Conservation (phyloP, 768 basidiomycete genomes). For the Pulveroboletus sp. region DNA sequence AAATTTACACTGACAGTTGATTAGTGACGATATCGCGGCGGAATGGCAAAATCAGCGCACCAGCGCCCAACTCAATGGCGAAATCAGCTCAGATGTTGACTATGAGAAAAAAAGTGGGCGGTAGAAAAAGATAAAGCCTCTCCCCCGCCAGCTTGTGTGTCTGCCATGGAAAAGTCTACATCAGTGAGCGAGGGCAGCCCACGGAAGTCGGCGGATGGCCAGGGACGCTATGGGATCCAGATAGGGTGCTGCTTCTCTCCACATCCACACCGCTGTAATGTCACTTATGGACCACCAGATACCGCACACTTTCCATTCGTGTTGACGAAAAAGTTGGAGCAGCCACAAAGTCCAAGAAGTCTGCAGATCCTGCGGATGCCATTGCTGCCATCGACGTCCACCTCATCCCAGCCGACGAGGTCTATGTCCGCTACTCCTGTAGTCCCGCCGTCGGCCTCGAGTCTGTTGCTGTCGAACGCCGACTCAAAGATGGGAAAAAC, state of each 20-base stretch:
- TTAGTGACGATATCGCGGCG: neutral
- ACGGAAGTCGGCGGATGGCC: constrained; percentile 15
- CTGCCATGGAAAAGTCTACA: constrained; percentile 22
- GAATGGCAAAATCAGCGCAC: constrained; percentile 31
- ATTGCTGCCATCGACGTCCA: constrained; percentile 50
- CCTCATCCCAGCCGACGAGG: constrained; percentile 37
- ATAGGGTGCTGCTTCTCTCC: constrained; percentile 18
- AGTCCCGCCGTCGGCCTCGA: constrained; percentile 47
- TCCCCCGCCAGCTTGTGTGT: neutral
- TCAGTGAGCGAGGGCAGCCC: constrained; percentile 1
- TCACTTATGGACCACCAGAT: constrained; percentile 19
- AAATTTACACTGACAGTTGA: neutral
- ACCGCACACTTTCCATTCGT: constrained; percentile 45
- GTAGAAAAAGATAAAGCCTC: constrained; percentile 18
- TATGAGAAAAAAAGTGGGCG: neutral
- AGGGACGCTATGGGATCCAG: constrained; percentile 29
- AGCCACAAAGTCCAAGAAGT: constrained; percentile 15
- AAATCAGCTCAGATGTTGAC: constrained; percentile 22
- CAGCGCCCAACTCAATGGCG: constrained; percentile 17
- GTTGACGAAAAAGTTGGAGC: constrained; percentile 31
- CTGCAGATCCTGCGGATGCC: constrained; percentile 34
- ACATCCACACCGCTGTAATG: fast-evolving
- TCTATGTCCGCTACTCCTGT: constrained; percentile 42
- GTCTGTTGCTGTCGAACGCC: constrained; percentile 38
- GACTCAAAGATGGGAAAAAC: constrained; percentile 42